Evolutionary conservation across 108 stramenopile species (phyloP).

Genomic region (Cylindrotheca closterium): DNA sequence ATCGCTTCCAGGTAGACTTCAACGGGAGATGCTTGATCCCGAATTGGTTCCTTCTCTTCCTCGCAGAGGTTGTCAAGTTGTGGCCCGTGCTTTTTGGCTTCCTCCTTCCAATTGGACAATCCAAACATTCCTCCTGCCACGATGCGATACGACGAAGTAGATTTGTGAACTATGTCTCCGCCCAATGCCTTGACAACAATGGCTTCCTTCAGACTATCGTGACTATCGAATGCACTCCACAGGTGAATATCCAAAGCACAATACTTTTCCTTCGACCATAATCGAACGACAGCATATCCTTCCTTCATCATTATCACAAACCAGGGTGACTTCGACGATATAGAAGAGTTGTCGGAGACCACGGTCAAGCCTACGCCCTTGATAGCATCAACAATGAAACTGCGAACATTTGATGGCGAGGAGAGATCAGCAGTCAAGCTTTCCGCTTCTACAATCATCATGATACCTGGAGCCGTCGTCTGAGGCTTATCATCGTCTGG

Average conservation of each 20-base stretch:
- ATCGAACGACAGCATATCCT: constrained; percentile 63
- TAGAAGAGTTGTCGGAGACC: constrained; percentile 12
- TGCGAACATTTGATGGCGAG: constrained; percentile 1
- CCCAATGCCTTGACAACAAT: constrained; percentile 34
- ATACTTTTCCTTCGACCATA: constrained; percentile 50
- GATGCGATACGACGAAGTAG: constrained; percentile 53
- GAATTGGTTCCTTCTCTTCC: too few relatives aligned
- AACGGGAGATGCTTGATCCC: too few relatives aligned
- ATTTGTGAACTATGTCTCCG: constrained; percentile 18
- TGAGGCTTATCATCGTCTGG: constrained; percentile 40
- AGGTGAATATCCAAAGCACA: constrained; percentile 66
- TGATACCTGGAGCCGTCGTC: constrained; percentile 33
- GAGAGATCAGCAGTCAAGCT: constrained; percentile 27
- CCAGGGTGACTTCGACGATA: constrained; percentile 5
- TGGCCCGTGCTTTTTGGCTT: constrained; percentile 69
- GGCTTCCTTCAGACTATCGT: constrained; percentile 19
- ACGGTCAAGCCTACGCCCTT: constrained; percentile 2
- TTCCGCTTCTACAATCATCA: constrained; percentile 66
- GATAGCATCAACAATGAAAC: neutral
- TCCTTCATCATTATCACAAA: constrained; percentile 42
- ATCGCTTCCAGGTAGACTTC: too few relatives aligned
- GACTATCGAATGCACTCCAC: constrained; percentile 40
- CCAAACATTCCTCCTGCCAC: constrained; percentile 82
- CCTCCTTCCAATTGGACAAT: constrained; percentile 67
- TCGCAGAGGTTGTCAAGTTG: too few relatives aligned